Base-by-base conservation (phyloP, 2,329 filamentous ascomycete species). In the Calonectria ilicicola region DNA sequence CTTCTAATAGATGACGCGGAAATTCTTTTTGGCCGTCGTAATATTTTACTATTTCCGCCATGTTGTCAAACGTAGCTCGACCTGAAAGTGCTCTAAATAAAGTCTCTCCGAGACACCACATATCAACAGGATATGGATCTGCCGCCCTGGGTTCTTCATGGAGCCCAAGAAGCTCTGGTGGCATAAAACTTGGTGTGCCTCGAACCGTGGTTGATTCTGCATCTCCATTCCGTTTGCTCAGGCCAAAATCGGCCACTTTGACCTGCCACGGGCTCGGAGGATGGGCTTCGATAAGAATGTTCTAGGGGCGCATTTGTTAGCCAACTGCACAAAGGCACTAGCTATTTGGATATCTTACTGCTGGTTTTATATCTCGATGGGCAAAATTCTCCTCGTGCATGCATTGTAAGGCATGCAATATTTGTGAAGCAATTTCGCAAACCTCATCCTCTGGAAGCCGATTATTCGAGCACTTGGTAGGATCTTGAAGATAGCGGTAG, bases 81-180 rank as follows among this genome's bases (percentile, higher is more conserved):
- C 65, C 65, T 2, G 40, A 19, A 17, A 67, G 65, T 8, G 40
- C 26, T 38, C 35, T 44, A 21, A 46, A 67, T 1, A 44, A 2
- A 9, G 51, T 56, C 49, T 58, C 38, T 5, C 65, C 51, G 9
- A 67, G 26, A n/a, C 65, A 67, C 65, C 65, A 67, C 65, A 67
- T 58, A 47, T 67, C 65, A 8, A 51, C 63, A 10, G 49, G 23
- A 27, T 32, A 58, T 4, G 27, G 51, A 9, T 58, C 40, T 15
- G 49, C 49, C 14, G 23, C 26, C 21, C 49, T 60, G 4, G 49
- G 49, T 6, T 58, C 27, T 46, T 15, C 19, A 38, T 27, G 38
- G 29, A 35, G 60, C 3, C 65, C 65, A 14, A 58, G 26, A 2
- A 58, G 26, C 21, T 67, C 65, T n/a, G 65, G 65, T 3, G 65